Evolutionary conservation across 2,329 filamentous ascomycete species (phyloP).

Genomic region (Sporothrix euskadiensis): DNA sequence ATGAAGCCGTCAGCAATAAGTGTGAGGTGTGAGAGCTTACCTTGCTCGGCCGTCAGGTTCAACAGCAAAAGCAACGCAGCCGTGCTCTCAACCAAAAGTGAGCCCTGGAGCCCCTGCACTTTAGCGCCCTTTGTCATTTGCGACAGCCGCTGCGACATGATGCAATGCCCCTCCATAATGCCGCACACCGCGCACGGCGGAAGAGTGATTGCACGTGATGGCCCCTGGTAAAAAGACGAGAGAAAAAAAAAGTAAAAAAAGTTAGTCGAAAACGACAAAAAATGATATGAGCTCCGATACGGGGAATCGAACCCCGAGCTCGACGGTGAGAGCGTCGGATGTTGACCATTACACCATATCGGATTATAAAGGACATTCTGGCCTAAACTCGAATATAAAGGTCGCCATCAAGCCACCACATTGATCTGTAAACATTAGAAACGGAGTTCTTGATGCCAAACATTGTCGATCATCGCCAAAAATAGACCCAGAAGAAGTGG

Average conservation of each 20-base stretch:
- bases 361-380: constrained; percentile 7
- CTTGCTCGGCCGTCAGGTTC: background rate
- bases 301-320: constrained; percentile 34
- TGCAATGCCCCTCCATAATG: constrained; percentile 30
- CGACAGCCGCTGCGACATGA: constrained; percentile 26
- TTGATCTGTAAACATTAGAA: too few species aligned
- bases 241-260: background rate
- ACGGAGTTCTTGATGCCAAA: too few species aligned
- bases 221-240: background rate
- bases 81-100: background rate
- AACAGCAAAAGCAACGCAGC: background rate
- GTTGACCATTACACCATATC: constrained; percentile 34
- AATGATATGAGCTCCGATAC: constrained; percentile 30
- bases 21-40: background rate
- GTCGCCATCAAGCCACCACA: background rate
- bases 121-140: background rate
- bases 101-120: background rate
- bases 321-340: constrained; percentile 34
- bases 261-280: background rate
- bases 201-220: constrained; percentile 21
- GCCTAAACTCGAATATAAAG: background rate
- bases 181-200: background rate
- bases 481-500: too few species aligned
- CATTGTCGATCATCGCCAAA: too few species aligned
- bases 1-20: background rate